Conservation (phyloP, 2,329 filamentous ascomycete species). For the Alternaria hordeiaustralica region DNA sequence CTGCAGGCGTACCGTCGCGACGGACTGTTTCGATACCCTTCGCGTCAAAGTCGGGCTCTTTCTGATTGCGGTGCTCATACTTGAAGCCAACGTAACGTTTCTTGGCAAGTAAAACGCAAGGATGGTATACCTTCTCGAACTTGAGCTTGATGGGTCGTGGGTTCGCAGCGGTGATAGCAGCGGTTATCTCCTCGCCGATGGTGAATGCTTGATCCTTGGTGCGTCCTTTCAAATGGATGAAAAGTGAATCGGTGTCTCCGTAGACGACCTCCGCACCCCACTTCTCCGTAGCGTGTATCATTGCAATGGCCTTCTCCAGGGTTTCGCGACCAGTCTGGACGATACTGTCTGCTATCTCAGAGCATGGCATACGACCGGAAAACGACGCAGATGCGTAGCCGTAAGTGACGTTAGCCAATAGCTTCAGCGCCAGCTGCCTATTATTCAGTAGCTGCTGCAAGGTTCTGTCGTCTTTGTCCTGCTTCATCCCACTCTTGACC, state of each 20-base stretch:
- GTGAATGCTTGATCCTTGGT: slow-evolving; percentile 88
- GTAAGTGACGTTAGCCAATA: slow-evolving; percentile 98
- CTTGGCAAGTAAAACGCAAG: slow-evolving; percentile 91
- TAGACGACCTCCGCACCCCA: slow-evolving; percentile 99
- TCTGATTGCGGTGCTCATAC: slow-evolving; percentile 80
- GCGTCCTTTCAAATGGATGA: slow-evolving; percentile 86
- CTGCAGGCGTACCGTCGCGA: slow-evolving; percentile 89
- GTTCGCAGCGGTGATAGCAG: slow-evolving; percentile 85
- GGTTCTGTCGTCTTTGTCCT: slow-evolving; percentile 84
- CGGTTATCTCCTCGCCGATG: slow-evolving; percentile 90
- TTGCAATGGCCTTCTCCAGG: slow-evolving; percentile 87
- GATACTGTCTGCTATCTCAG: slow-evolving; percentile 97
- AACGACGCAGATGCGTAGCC: slow-evolving; percentile 97
- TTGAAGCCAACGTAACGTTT: slow-evolving; percentile 99
- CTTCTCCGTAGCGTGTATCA: slow-evolving; percentile 83
- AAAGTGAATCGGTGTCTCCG: slow-evolving; percentile 95
- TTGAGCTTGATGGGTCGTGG: slow-evolving; percentile 93
- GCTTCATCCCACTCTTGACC: slow-evolving; percentile 97
- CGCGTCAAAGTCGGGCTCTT: slow-evolving; percentile 88
- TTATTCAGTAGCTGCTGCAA: slow-evolving; percentile 91
- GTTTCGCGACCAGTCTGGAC: slow-evolving; percentile 96
- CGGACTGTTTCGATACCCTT: slow-evolving; percentile 98
- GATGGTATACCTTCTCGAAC: slow-evolving; percentile 98
- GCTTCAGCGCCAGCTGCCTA: slow-evolving; percentile 88
- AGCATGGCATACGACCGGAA: slow-evolving; percentile 96